Base-by-base conservation (phyloP, 2,329 filamentous ascomycete species). In the Clonostachys chloroleuca region DNA sequence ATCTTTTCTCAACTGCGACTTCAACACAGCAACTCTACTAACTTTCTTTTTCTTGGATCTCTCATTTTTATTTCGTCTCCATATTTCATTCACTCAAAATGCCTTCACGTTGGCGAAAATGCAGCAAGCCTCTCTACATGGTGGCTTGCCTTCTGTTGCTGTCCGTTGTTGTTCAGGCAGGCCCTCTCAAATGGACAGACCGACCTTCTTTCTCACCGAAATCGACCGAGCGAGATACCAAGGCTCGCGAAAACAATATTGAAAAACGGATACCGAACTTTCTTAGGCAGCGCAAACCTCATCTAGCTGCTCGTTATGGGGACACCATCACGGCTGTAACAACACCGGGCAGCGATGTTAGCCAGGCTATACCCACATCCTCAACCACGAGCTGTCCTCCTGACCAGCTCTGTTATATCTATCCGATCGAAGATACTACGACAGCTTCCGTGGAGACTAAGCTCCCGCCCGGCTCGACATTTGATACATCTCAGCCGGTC, bases 121-220 rank as follows among this genome's bases (percentile, higher is more conserved):
- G 24, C 24, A 30, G 24, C 24, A 30, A 30, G 24, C 24, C 24
- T 9, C 24, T 30, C 24, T 30, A 30, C 9, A 30, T 30, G 34
- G 59, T 49, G 50, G 45, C 64, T 6, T 58, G 48, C 52, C 39
- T 63, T 47, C 53, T 66, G 49, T 49, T 61, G 45, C 47, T 54
- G 55, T 52, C 55, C 17, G 57, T 60, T 51, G 59, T 51, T 47
- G 54, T 55, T 20, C 54, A 62, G 61, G 65, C 65, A 53, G 65
- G 64, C 54, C 68, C 62, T 60, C 54, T 64, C 34, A 56, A 56
- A 46, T 59, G 63, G 61, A 59, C 56, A 53, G 54, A 54, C 52
- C 60, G 52, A 53, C 24, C 24, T 30, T 30, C 24, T 9, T 30
- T 30, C 24, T 30, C 24, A 30, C 24, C 24, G 24, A 30, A 30